Conservation (phyloP, 179 eudicot species). For the Beta macrorhiza region DNA sequence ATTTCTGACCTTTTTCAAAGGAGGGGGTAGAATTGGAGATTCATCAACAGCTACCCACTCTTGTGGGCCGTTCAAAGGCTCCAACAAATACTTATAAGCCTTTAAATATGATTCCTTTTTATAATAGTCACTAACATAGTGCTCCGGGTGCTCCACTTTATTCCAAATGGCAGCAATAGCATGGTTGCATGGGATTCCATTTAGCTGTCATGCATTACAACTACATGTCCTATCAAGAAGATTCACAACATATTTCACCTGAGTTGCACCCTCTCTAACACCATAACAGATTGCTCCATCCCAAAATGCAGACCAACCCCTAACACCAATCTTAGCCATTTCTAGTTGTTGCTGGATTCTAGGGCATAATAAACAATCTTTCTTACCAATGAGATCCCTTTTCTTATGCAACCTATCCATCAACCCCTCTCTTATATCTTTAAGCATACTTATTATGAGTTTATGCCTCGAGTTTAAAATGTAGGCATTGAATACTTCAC, state of each 20-base stretch:
- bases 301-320: neutral
- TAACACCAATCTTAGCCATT: neutral
- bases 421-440: neutral
- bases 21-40: neutral
- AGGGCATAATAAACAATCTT: neutral
- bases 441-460: neutral
- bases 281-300: neutral
- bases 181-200: neutral
- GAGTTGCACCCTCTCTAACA: neutral
- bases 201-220: neutral
- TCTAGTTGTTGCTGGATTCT: neutral
- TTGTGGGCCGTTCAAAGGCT: neutral
- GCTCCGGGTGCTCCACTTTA: neutral
- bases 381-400: neutral
- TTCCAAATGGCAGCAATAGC: neutral
- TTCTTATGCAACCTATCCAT: neutral
- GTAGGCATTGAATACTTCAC: too few species aligned
- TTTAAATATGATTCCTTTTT: neutral
- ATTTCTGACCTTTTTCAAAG: neutral
- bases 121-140: neutral
- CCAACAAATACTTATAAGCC: neutral
- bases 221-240: neutral
- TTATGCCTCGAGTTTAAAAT: too few species aligned
- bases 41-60: neutral
- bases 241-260: neutral